These are phyloP conservation scores for Prunus armeniaca DNA, from an alignment of 306 rosid genomes.

Conservation along the genomic window DNA sequence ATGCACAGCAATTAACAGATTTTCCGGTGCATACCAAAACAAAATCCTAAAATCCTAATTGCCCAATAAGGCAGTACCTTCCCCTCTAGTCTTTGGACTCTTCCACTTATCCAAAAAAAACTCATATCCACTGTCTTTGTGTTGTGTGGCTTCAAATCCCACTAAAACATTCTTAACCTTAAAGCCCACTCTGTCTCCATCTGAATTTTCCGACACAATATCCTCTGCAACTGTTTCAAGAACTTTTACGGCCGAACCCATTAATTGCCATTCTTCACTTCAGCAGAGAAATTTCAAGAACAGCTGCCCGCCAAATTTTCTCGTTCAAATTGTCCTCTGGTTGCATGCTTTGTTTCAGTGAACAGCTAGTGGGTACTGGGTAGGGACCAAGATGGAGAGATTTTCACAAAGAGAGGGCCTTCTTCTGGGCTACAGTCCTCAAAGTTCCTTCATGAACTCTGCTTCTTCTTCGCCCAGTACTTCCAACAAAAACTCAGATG, in stretches of 20 bases:
- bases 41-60: neutral
- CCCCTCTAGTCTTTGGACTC: slow-evolving; percentile 18
- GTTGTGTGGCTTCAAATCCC: slow-evolving; percentile 52
- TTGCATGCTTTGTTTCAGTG: neutral
- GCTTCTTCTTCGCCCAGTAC: slow-evolving; percentile 26
- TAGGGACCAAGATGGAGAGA: slow-evolving; percentile 46
- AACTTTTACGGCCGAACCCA: neutral
- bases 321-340: slow-evolving; percentile 2
- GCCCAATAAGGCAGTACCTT: neutral
- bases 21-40: neutral
- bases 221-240: neutral
- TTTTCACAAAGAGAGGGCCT: slow-evolving; percentile 48
- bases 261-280: too few species aligned
- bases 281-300: neutral
- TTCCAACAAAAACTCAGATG: slow-evolving; percentile 43
- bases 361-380: neutral
- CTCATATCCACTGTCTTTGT: neutral
- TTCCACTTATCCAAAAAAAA: slow-evolving; percentile 37
- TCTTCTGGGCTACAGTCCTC: slow-evolving; percentile 46
- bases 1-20: neutral
- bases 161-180: neutral
- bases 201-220: neutral
- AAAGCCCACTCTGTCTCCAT: slow-evolving; percentile 12
- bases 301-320: neutral
- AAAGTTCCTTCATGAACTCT: slow-evolving; percentile 33